Evolutionary conservation across 176 grass and related monocot species (phyloP).

Genomic region (Zea luxurians): DNA sequence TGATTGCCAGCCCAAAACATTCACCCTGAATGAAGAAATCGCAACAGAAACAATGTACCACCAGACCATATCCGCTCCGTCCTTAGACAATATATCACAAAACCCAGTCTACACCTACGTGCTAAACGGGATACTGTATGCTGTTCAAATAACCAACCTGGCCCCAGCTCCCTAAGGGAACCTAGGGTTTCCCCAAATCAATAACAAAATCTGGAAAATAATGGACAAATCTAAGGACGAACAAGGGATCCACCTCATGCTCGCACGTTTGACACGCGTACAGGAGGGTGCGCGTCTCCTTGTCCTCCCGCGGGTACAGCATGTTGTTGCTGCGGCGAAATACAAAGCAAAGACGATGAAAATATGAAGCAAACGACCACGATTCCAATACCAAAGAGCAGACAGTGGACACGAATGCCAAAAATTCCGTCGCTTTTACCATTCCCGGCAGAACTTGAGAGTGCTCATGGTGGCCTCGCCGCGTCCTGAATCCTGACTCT

Average conservation of each 20-base stretch:
- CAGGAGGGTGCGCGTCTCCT: constrained; percentile 59
- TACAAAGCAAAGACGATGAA: constrained; percentile 3
- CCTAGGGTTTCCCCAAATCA: constrained; percentile 36
- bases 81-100: constrained; percentile 25
- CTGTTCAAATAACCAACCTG: background rate
- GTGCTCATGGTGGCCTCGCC: constrained; percentile 51
- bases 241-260: constrained; percentile 49
- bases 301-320: constrained; percentile 84
- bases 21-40: background rate
- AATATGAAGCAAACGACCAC: background rate
- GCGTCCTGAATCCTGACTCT: background rate
- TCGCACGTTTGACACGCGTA: constrained; percentile 74
- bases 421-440: constrained; percentile 35
- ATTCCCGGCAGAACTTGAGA: constrained; percentile 70
- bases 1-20: constrained; percentile 7
- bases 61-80: constrained; percentile 3
- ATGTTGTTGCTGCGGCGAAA: constrained; percentile 71
- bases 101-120: constrained; percentile 25
- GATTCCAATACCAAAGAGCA: background rate
- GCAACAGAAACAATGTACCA: constrained; percentile 7
- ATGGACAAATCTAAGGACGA: background rate
- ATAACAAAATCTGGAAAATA: constrained; percentile 23
- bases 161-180: background rate
- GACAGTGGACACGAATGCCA: background rate
- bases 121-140: background rate